A percentile compares a stretch with the other conserved stretches of the same genome.
Evolutionary conservation across 345 rosid genomes (phyloP).

Genomic region (Physaria fendleri): DNA sequence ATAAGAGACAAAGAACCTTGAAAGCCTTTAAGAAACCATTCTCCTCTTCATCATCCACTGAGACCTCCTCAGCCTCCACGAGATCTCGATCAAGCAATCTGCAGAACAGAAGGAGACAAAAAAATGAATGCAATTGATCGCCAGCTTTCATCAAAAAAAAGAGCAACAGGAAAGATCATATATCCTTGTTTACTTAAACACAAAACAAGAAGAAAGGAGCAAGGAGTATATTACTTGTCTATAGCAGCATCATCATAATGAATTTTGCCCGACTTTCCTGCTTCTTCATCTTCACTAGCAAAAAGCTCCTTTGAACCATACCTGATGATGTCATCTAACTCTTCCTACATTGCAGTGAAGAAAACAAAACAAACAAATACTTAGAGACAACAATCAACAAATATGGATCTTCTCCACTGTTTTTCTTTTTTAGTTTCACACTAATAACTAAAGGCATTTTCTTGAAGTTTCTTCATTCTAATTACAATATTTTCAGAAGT

Average conservation of each 20-base stretch:
- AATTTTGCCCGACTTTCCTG: slow-evolving; percentile 91
- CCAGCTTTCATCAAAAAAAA: neutral
- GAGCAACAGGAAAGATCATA: neutral
- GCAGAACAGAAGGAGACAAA: slow-evolving; percentile 10
- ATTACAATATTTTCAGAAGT: neutral
- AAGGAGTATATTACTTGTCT: slow-evolving; percentile 53
- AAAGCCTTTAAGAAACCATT: slow-evolving; percentile 96
- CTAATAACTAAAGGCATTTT: neutral
- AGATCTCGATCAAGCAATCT: slow-evolving; percentile 95
- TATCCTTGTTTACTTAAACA: neutral
- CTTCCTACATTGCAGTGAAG: slow-evolving; percentile 54
- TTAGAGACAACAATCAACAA: neutral
- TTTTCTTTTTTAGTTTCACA: neutral
- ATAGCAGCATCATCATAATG: slow-evolving; percentile 95
- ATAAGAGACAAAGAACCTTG: slow-evolving; percentile 48
- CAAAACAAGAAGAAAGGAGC: neutral
- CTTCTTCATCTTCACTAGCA: slow-evolving; percentile 94
- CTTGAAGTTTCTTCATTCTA: neutral
- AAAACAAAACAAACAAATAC: slow-evolving; percentile 6
- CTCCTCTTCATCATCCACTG: slow-evolving; percentile 89
- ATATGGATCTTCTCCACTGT: neutral
- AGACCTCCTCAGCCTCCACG: slow-evolving; percentile 72
- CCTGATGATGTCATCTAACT: slow-evolving; percentile 93
- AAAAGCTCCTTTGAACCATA: slow-evolving; percentile 98
- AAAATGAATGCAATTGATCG: neutral